These are phyloP conservation scores for Trypanosoma lewisi DNA, from an alignment of 208 protist species.

Conservation along the genomic window DNA sequence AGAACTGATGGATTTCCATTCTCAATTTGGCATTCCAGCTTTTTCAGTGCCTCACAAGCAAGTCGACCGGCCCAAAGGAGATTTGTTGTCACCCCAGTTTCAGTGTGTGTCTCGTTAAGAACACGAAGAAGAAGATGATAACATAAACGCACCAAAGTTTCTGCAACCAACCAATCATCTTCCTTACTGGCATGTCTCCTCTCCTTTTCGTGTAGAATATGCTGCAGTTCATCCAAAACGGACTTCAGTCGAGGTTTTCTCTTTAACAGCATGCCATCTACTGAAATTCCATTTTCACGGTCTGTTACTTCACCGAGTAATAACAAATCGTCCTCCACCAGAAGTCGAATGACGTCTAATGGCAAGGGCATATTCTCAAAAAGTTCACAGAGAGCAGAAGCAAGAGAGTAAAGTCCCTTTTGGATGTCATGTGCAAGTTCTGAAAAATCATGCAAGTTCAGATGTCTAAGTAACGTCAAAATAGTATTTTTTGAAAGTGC, in stretches of 20 bases:
- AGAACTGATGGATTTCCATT: not conserved
- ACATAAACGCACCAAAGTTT: conserved; percentile 6
- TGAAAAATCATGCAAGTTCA: conserved; percentile 1
- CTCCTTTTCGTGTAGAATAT: not conserved
- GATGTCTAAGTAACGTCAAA: conserved; percentile 2
- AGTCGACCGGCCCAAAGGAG: conserved; percentile 7
- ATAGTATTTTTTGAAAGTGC: conserved; percentile 3
- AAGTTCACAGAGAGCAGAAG: not conserved
- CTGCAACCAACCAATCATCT: not conserved
- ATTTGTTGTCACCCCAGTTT: not conserved
- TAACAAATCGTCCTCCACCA: conserved; percentile 8
- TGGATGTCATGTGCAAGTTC: not conserved
- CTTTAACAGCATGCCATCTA: not conserved
- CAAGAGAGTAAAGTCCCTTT: not conserved
- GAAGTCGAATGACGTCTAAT: not conserved
- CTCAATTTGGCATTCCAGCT: not conserved
- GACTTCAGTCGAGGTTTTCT: not conserved
- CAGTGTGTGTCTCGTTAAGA: not conserved
- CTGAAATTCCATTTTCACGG: not conserved
- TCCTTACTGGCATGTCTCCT: not conserved
- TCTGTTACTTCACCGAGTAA: not conserved
- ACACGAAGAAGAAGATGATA: conserved; percentile 9
- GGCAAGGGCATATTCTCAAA: conserved; percentile 7
- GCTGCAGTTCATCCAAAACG: conserved; percentile 9
- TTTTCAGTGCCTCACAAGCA: not conserved